Percentiles rank a stretch among this genome's conserved stretches.
Conservation (phyloP, 805 yeast genomes). For the Ogataea paraovalis region DNA sequence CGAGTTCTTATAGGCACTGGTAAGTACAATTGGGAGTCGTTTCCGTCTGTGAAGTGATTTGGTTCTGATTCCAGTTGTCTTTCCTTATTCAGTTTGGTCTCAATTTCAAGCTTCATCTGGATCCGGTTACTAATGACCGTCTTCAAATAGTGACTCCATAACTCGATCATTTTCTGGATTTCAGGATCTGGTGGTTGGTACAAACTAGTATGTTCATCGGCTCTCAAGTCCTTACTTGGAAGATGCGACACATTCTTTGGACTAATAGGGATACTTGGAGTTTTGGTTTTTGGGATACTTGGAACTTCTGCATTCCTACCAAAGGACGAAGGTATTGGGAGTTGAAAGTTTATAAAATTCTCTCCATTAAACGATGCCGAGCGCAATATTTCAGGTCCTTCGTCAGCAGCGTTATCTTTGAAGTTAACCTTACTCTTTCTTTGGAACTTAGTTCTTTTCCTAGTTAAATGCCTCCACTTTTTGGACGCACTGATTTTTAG, state of each 20-base stretch:
- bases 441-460: slow-evolving; percentile 2
- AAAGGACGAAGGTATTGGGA: not conserved
- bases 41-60: not conserved
- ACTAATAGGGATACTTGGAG: too few species aligned
- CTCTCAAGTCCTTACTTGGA: too few species aligned
- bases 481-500: slow-evolving; percentile 11
- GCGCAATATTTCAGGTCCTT: not conserved
- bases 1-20: not conserved
- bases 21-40: not conserved
- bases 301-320: not conserved
- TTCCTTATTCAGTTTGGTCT: slow-evolving; percentile 6
- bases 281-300: not conserved
- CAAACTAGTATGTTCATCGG: too few species aligned
- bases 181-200: slow-evolving; percentile 1
- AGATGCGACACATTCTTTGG: too few species aligned
- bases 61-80: not conserved
- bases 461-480: slow-evolving; percentile 20
- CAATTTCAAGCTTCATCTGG: slow-evolving; percentile 26
- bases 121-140: slow-evolving; percentile 24
- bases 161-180: slow-evolving; percentile 11
- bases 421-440: not conserved
- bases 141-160: slow-evolving; percentile 29
- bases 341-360: not conserved
- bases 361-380: not conserved
- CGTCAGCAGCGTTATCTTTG: not conserved